Base-by-base conservation (phyloP, 2,329 filamentous ascomycete genomes). In the Raffaelea arxii region DNA sequence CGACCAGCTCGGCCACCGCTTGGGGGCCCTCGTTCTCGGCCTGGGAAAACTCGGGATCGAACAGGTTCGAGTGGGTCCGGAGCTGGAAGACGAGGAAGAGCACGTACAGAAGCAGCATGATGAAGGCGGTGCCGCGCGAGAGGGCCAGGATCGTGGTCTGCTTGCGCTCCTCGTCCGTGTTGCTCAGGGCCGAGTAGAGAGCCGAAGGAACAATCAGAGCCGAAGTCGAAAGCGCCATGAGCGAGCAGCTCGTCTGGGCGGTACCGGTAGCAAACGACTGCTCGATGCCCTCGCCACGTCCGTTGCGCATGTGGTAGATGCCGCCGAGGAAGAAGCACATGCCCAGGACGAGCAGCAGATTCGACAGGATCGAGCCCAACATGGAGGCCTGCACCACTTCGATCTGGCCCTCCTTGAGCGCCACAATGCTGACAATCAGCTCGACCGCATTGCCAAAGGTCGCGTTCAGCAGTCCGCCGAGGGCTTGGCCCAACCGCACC, bases 371-470 rank as follows among this genome's bases (percentile, higher is more conserved):
- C 63, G 84, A 90, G 44, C 90, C 90, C 51, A 96, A 86, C 36
- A 97, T 72, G 0, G 90, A 96, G 0, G 90, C 92, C 64, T 96
- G 88, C 5, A 96, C 89, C 49, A 97, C 94, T 32, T 83, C 68
- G 24, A 94, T 94, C 67, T 97, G 85, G 52, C 81, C 80, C 56
- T 92, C 80, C 54, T 73, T 79, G 40, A 98, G 75, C 18, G 92
- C 92, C 53, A 97, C 84, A 56, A 97, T 91, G 62, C 87, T 94
- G 63, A 84, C 84, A 67, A 87, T 88, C 53, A 90, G 65, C 62
- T 90, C 85, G 44, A 90, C 84, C 14, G 83, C 84, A 64, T 88
- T 89, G 56, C 84, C 84, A 63, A 87, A 88, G 1, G 84, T 87
- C 24, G 84, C 83, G 61, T 88, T 88, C 50, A 86, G 70, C 51